Evolutionary conservation across 179 eudicot genomes (phyloP), one percentile per base, ranked within the genome.

Genomic region (Camellia oleifera): DNA sequence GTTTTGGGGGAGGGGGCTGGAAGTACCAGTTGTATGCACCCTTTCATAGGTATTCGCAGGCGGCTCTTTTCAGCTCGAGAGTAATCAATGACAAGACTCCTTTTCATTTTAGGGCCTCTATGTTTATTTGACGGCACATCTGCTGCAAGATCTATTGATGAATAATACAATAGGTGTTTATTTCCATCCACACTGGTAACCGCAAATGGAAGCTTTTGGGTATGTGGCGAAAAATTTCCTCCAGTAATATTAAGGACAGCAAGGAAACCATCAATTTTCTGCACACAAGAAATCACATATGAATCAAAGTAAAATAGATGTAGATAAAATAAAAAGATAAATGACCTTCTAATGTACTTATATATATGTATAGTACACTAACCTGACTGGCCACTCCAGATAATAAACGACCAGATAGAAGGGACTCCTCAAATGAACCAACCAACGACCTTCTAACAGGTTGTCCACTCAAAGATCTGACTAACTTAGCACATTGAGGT

Each of bases 361-460:
- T 73, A 57, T 56, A 54, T 62, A 76, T 1, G 18, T 77, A 77
- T 45, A 69, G 18, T 77, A 77, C 54, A 69, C 85, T 71, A 61
- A 94, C 98, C 99, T 90, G 94, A 87, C 86, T 88, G 76, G 88
- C 89, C 50, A 79, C 84, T 44, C 90, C 88, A 52, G 95, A 88
- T 45, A 95, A 90, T 77, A 96, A 89, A 61, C 98, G 92, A 85
- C 99, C 99, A 53, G 99, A 94, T 81, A 96, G 87, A 79, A 96
- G 88, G 53, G 98, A 96, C 89, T 96, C 99, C 88, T 96, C 99
- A 85, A 96, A 96, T 70, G 99, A 96, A 80, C 99, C 99, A 84
- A 96, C 89, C 86, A 94, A 89, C 64, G 99, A 92, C 85, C 97
- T 92, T 84, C 90, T 89, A 77, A 91, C 93, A 50, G 92, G 89